Conservation (phyloP, 2,329 filamentous ascomycete species). For the Ilyonectria mors-panacis region DNA sequence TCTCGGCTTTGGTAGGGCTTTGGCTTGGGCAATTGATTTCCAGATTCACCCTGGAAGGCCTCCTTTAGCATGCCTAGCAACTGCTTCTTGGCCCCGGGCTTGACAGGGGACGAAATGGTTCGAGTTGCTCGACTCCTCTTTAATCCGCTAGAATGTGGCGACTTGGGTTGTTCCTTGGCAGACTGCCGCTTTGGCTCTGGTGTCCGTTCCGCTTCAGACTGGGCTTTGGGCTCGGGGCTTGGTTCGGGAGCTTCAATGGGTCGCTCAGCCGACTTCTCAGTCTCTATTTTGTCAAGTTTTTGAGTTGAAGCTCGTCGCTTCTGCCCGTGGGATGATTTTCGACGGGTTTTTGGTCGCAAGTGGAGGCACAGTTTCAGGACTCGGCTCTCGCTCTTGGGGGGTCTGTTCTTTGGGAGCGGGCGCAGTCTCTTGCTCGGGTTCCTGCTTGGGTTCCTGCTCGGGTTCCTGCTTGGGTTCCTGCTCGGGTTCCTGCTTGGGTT, state of each 20-base stretch:
- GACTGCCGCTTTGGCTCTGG: constrained; percentile 41
- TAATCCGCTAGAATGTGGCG: constrained; percentile 58
- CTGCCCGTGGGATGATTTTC: constrained; percentile 45
- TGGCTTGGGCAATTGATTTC: constrained; percentile 60
- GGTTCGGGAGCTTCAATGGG: constrained; percentile 8
- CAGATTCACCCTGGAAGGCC: constrained; percentile 75
- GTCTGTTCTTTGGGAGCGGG: constrained; percentile 9
- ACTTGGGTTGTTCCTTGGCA: constrained; percentile 28
- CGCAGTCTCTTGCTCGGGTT: constrained; percentile 9
- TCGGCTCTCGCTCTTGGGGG: constrained; percentile 13
- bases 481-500: constrained; percentile 9
- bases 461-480: constrained; percentile 25
- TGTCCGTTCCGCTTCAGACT: constrained; percentile 33
- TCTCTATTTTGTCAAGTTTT: constrained; percentile 38
- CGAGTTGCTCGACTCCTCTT: constrained; percentile 72
- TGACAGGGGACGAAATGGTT: constrained; percentile 64
- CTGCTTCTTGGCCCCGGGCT: constrained; percentile 62
- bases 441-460: background rate
- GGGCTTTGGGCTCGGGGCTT: constrained; percentile 28
- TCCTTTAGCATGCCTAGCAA: constrained; percentile 73
- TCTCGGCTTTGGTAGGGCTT: constrained; percentile 66
- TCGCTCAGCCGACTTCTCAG: constrained; percentile 29
- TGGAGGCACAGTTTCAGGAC: constrained; percentile 17
- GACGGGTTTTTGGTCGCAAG: constrained; percentile 39
- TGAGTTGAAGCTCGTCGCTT: constrained; percentile 42